Percentiles rank a stretch among this genome's conserved stretches.
phyloP scores from a whole-genome alignment of 208 protist species.

The Crithidia thermophila region DNA sequence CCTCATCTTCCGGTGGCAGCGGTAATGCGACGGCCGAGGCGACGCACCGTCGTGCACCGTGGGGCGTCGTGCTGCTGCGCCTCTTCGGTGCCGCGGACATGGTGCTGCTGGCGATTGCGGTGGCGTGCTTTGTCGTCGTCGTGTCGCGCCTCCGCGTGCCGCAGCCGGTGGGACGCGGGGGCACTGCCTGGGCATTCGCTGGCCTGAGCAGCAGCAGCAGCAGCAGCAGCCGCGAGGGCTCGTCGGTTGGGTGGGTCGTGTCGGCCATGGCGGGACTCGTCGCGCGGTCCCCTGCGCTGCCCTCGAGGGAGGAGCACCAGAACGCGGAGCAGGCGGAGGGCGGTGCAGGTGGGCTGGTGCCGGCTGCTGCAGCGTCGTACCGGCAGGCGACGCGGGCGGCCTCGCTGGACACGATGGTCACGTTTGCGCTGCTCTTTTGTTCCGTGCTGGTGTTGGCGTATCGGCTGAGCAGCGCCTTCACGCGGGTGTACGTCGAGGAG shows the following conservation, averaged over 20 bases:
- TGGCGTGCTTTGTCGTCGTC: constrained; percentile 31
- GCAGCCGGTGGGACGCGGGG: not conserved
- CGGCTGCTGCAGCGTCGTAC: constrained; percentile 4
- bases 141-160: constrained; percentile 12
- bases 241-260: not conserved
- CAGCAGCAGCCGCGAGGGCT: not conserved
- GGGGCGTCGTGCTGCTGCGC: constrained; percentile 36
- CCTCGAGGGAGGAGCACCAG: not conserved
- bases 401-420: constrained; percentile 20
- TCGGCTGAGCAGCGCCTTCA: constrained; percentile 39
- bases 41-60: constrained; percentile 1
- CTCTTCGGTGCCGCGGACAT: constrained; percentile 58
- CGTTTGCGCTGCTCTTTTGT: constrained; percentile 19
- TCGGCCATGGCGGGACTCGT: constrained; percentile 6
- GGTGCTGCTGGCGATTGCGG: constrained; percentile 35
- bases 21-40: not conserved
- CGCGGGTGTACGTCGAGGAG: constrained; percentile 69
- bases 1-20: not conserved
- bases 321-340: not conserved
- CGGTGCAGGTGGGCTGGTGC: not conserved
- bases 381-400: constrained; percentile 1
- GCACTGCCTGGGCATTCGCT: not conserved
- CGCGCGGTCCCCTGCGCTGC: too few species aligned
- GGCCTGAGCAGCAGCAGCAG: not conserved
- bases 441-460: constrained; percentile 39